Conservation (phyloP, 169 alveolate genomes). For the Plasmodium cynomolgi region DNA sequence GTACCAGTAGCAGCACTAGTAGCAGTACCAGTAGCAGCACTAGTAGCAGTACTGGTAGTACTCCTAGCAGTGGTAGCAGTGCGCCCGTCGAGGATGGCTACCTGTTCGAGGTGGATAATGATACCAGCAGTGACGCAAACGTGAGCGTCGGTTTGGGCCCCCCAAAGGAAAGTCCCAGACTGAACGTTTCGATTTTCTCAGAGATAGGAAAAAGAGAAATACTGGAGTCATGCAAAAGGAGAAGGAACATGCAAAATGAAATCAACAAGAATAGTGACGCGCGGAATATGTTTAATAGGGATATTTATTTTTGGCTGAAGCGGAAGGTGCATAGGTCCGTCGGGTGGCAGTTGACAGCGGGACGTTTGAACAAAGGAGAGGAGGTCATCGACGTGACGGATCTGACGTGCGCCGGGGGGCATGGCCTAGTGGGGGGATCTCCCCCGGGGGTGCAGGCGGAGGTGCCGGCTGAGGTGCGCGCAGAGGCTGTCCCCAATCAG, state of each 20-base stretch:
- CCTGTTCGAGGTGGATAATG: slow-evolving; percentile 56
- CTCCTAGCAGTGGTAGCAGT: not conserved
- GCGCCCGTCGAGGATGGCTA: not conserved
- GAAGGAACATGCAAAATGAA: slow-evolving; percentile 58
- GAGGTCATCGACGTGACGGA: slow-evolving; percentile 65
- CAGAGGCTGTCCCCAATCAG: not conserved
- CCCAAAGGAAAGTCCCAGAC: not conserved
- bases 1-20: too few species aligned
- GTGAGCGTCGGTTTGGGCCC: not conserved
- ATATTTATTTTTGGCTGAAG: slow-evolving; percentile 66
- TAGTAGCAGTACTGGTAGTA: too few species aligned
- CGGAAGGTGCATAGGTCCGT: slow-evolving; percentile 69
- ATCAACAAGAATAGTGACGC: slow-evolving; percentile 62
- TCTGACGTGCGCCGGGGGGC: not conserved
- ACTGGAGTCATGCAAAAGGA: slow-evolving; percentile 46
- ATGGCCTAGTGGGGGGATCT: not conserved
- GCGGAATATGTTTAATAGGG: slow-evolving; percentile 40
- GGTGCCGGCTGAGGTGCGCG: not conserved
- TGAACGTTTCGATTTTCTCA: slow-evolving; percentile 57
- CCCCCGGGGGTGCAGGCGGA: not conserved
- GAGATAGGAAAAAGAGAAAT: slow-evolving; percentile 67
- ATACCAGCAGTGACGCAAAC: not conserved
- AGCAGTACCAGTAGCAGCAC: too few species aligned
- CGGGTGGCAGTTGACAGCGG: slow-evolving; percentile 33
- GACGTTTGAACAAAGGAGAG: not conserved